These are phyloP conservation scores for Talaromyces sp. DNA, from an alignment of 2,329 filamentous ascomycete species.

Conservation along the genomic window DNA sequence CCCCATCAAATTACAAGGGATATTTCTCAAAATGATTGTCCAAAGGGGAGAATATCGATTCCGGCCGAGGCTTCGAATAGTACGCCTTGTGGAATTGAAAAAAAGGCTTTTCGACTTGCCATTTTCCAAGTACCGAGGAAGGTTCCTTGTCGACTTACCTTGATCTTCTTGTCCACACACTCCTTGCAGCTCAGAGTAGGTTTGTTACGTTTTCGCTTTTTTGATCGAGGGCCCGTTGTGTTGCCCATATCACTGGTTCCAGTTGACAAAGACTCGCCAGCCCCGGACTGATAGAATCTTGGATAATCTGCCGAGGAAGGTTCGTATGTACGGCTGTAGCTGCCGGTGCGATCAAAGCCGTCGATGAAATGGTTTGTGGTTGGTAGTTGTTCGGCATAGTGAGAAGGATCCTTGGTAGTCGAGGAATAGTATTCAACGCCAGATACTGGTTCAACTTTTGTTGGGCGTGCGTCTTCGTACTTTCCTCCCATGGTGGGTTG, in stretches of 20 bases:
- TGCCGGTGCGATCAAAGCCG: background rate
- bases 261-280: background rate
- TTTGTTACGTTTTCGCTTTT: constrained; percentile 11
- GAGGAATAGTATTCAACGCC: too few species aligned
- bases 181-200: constrained; percentile 10
- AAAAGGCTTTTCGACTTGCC: background rate
- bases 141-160: constrained; percentile 1
- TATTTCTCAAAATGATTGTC: too few species aligned
- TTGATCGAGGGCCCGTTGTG: background rate
- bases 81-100: too few species aligned
- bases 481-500: background rate
- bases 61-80: too few species aligned
- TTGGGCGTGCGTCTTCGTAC: background rate
- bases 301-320: background rate
- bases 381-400: background rate
- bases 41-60: too few species aligned
- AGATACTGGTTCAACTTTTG: too few species aligned
- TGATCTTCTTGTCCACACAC: constrained; percentile 12
- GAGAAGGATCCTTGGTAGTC: background rate
- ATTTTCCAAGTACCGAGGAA: background rate
- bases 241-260: background rate
- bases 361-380: background rate
- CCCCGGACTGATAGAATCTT: background rate
- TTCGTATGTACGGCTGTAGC: background rate
- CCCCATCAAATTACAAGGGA: background rate